Base-by-base conservation (phyloP, 1,284 basidiomycete species). In the Meripilus lineatus region DNA sequence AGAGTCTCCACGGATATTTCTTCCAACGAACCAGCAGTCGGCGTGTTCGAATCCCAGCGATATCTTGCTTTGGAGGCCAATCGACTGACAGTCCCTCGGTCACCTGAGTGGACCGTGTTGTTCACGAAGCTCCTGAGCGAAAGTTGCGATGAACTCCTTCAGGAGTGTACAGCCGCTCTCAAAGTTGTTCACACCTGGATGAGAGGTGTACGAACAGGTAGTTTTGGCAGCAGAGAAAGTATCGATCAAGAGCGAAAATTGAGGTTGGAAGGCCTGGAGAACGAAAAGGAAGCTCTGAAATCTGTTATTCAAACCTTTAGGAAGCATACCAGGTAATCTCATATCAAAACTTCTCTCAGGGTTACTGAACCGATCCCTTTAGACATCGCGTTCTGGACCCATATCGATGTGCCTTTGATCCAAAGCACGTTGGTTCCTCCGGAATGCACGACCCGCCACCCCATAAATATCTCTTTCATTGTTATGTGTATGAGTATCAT, bases 41-140 rank as follows among this genome's bases (percentile, higher is more conserved):
- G 89, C 0, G 79, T 89, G 7, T 91, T 91, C 53, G 89, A 93
- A 63, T 80, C 77, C 10, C 81, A 87, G 55, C 67, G 80, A 26
- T 92, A 91, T 58, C 72, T 90, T 55, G 79, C 90, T 50, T 67
- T 92, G 4, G 89, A 93, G 57, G 72, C 77, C 13, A 73, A 65
- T 8, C 68, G 71, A 34, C 62, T 80, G 25, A 61, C 66, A n/a
- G 75, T 81, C 44, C 75, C 73, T 0, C 66, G 76, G 53, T 68
- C 72, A 4, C 72, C 75, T 17, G 64, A 69, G 23, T 68, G 79
- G 32, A 72, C 78, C 2, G 67, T 70, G 36, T 69, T 70, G 45
- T 71, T 74, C 33, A 72, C 77, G 5, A 63, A 64, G 15, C 64
- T 89, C 2, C 59, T 93, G 33, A 66, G 70, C 2, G 64, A 72